Percentiles rank a stretch among this genome's conserved stretches.
phyloP scores from a whole-genome alignment of 805 yeast genomes.

The Candida lessepsii region DNA sequence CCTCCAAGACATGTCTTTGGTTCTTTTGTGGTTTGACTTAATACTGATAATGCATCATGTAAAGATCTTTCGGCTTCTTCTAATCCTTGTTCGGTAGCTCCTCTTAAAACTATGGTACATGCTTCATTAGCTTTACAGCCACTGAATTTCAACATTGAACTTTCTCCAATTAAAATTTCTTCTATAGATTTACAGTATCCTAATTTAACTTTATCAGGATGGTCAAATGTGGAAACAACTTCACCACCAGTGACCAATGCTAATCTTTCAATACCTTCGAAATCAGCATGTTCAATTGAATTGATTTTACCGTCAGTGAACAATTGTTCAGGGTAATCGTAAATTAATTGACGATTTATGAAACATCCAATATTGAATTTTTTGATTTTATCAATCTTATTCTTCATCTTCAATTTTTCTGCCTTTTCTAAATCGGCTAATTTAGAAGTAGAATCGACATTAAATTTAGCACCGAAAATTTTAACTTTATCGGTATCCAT shows the following conservation, averaged over 20 bases:
- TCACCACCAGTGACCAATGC: slow-evolving; percentile 98
- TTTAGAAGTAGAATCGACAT: slow-evolving; percentile 92
- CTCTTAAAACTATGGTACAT: slow-evolving; percentile 88
- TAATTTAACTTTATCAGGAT: slow-evolving; percentile 79
- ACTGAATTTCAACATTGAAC: slow-evolving; percentile 83
- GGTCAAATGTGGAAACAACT: slow-evolving; percentile 93
- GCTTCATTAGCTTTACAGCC: slow-evolving; percentile 96
- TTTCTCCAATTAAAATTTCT: slow-evolving; percentile 92
- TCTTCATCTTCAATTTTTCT: slow-evolving; percentile 89
- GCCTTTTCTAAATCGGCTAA: slow-evolving; percentile 93
- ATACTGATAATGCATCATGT: slow-evolving; percentile 93
- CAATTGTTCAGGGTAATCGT: slow-evolving; percentile 96
- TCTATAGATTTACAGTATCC: slow-evolving; percentile 90
- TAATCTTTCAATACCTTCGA: slow-evolving; percentile 94
- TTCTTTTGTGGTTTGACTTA: slow-evolving; percentile 91
- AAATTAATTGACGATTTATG: slow-evolving; percentile 93
- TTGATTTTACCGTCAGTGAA: slow-evolving; percentile 85
- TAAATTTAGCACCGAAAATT: slow-evolving; percentile 95
- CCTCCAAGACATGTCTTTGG: slow-evolving; percentile 93
- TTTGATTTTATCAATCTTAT: slow-evolving; percentile 83
- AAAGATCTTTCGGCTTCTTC: slow-evolving; percentile 52
- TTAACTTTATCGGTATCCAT: slow-evolving; percentile 97
- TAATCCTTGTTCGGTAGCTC: slow-evolving; percentile 47
- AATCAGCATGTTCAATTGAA: slow-evolving; percentile 97
- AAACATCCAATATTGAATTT: slow-evolving; percentile 85